Evolutionary conservation across 2,329 filamentous ascomycete species (phyloP).

Genomic region (Colletotrichum higginsianum): DNA sequence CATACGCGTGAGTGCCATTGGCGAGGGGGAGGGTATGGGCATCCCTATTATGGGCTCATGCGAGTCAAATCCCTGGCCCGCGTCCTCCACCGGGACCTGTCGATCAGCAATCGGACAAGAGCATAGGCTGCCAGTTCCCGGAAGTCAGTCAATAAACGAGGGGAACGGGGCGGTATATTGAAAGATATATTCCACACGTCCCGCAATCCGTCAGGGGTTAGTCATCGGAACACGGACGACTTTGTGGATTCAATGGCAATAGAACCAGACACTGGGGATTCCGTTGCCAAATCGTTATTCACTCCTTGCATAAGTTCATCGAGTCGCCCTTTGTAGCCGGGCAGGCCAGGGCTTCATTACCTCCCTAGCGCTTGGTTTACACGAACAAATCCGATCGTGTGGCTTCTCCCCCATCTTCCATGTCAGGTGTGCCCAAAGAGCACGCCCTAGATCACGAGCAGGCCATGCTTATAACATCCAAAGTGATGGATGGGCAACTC

Average conservation of each 20-base stretch:
- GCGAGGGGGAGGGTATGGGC: neutral
- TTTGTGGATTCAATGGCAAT: too few species aligned
- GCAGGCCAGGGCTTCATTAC: too few species aligned
- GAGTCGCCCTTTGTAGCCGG: too few species aligned
- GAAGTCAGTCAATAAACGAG: neutral
- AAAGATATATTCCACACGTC: neutral
- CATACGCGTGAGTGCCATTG: slow-evolving; percentile 13
- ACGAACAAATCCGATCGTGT: too few species aligned
- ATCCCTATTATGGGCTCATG: slow-evolving; percentile 7
- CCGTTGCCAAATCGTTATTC: neutral
- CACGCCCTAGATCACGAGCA: too few species aligned
- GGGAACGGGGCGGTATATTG: neutral
- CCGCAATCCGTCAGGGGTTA: neutral
- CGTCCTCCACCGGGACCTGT: slow-evolving; percentile 19
- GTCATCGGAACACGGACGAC: slow-evolving; percentile 6
- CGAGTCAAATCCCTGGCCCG: slow-evolving; percentile 29
- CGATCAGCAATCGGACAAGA: slow-evolving; percentile 22
- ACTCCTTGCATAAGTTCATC: too few species aligned
- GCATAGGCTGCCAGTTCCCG: slow-evolving; percentile 3
- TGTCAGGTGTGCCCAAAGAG: too few species aligned
- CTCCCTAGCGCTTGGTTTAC: too few species aligned
- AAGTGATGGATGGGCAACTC: too few species aligned
- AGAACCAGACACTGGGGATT: neutral
- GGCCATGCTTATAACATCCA: too few species aligned
- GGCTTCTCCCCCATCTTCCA: too few species aligned